phyloP scores from a whole-genome alignment of 129 eudicot genomes.

The Saposhnikovia divaricata region DNA sequence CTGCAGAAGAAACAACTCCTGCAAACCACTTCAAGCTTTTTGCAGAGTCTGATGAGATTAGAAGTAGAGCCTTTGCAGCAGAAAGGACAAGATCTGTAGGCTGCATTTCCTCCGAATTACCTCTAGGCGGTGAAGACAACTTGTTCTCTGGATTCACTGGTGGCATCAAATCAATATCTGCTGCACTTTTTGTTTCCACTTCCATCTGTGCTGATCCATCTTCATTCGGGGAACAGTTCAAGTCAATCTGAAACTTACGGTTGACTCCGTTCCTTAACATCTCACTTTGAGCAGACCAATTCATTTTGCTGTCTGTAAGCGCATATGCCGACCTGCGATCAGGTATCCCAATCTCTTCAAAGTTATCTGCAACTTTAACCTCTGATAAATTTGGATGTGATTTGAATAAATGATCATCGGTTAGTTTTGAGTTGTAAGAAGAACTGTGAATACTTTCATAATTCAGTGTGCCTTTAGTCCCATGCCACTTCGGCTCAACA shows the following conservation, averaged over 20 bases:
- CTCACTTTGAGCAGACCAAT: not conserved
- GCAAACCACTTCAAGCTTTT: constrained; percentile 37
- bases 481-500: not conserved
- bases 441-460: not conserved
- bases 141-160: constrained; percentile 38
- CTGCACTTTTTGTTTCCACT: not conserved
- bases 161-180: constrained; percentile 23
- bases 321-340: constrained; percentile 9
- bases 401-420: not conserved
- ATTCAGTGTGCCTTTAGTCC: not conserved
- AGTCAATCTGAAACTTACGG: constrained; percentile 5
- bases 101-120: constrained; percentile 21
- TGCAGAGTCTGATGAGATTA: constrained; percentile 19
- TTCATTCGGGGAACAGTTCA: constrained; percentile 13
- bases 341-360: not conserved
- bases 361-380: not conserved
- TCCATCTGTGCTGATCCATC: not conserved
- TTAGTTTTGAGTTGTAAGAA: not conserved
- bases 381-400: constrained; percentile 1
- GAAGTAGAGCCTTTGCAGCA: constrained; percentile 39
- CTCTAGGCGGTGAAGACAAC: constrained; percentile 31
- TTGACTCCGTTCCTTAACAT: constrained; percentile 1
- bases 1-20: constrained; percentile 24
- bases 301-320: not conserved
- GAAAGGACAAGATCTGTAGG: constrained; percentile 18